Percentiles rank a stretch among this genome's conserved stretches.
phyloP scores from a whole-genome alignment of 2,329 filamentous ascomycete genomes.

The Piedraia hortae region DNA sequence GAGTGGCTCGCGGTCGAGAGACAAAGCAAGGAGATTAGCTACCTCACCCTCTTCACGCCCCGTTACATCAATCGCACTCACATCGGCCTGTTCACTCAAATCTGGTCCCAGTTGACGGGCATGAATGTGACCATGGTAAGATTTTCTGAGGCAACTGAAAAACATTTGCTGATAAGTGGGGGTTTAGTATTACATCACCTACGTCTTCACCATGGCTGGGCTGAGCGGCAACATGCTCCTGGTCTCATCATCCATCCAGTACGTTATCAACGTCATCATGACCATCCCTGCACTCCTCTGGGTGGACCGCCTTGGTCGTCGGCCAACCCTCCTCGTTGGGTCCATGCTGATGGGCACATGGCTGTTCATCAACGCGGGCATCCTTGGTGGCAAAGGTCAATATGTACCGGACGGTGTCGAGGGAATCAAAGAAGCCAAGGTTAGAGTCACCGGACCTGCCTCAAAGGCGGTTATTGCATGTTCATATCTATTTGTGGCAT shows the following conservation, averaged over 20 bases:
- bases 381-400: constrained; percentile 32
- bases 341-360: constrained; percentile 34
- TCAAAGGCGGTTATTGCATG: constrained; percentile 31
- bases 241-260: constrained; percentile 40
- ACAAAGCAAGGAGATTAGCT: constrained; percentile 38
- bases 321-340: constrained; percentile 36
- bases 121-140: constrained; percentile 41
- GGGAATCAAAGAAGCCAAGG: constrained; percentile 16
- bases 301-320: constrained; percentile 52
- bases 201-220: constrained; percentile 46
- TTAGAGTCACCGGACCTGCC: constrained; percentile 14
- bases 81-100: constrained; percentile 44
- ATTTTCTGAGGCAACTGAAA: not conserved
- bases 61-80: constrained; percentile 47
- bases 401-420: constrained; percentile 12
- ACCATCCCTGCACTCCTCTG: constrained; percentile 48
- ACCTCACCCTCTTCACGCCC: constrained; percentile 43
- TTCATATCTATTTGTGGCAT: constrained; percentile 39
- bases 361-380: constrained; percentile 32
- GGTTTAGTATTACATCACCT: constrained; percentile 14
- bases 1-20: constrained; percentile 44
- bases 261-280: constrained; percentile 57
- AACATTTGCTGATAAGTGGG: not conserved
- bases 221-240: constrained; percentile 26
- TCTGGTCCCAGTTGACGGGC: constrained; percentile 49